Evolutionary conservation across 2,329 filamentous ascomycete species (phyloP).

Genomic region (Zymoseptoria crescenta): DNA sequence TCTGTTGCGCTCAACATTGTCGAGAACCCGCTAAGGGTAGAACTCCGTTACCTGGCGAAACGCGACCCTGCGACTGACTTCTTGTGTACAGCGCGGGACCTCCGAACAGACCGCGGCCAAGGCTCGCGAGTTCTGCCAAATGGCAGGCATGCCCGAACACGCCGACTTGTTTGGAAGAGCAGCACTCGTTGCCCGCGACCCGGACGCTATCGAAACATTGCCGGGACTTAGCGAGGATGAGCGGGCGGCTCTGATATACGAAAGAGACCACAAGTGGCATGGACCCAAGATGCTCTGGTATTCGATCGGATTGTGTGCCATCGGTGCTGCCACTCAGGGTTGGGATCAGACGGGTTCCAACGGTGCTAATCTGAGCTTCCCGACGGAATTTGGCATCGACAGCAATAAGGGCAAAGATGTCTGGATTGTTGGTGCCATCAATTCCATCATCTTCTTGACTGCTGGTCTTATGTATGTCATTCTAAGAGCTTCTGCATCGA

Average conservation of each 20-base stretch:
- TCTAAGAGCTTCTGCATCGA: not conserved
- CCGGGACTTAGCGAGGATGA: constrained; percentile 54
- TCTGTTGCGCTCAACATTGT: constrained; percentile 42
- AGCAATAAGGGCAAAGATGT: constrained; percentile 5
- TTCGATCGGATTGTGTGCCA: constrained; percentile 45
- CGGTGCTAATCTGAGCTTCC: constrained; percentile 24
- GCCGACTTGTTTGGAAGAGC: constrained; percentile 31
- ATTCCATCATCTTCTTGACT: constrained; percentile 47
- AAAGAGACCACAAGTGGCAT: constrained; percentile 61
- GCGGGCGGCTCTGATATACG: constrained; percentile 51
- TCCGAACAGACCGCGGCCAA: constrained; percentile 27
- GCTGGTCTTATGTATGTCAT: constrained; percentile 26
- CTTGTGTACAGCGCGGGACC: constrained; percentile 25
- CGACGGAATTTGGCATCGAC: constrained; percentile 29
- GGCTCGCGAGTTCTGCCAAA: constrained; percentile 29
- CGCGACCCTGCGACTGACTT: constrained; percentile 7
- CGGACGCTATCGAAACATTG: constrained; percentile 54
- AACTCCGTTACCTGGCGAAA: constrained; percentile 6
- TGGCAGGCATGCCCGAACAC: constrained; percentile 30
- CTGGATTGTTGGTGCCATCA: constrained; percentile 39
- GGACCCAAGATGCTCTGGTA: constrained; percentile 55
- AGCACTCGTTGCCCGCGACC: constrained; percentile 66
- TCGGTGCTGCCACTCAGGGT: constrained; percentile 23
- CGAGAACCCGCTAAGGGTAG: constrained; percentile 40
- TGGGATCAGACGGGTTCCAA: constrained; percentile 28